A percentile compares a stretch with the other conserved stretches of the same genome.
phyloP scores from a whole-genome alignment of 805 yeast species.

The Pachysolen tannophilus region DNA sequence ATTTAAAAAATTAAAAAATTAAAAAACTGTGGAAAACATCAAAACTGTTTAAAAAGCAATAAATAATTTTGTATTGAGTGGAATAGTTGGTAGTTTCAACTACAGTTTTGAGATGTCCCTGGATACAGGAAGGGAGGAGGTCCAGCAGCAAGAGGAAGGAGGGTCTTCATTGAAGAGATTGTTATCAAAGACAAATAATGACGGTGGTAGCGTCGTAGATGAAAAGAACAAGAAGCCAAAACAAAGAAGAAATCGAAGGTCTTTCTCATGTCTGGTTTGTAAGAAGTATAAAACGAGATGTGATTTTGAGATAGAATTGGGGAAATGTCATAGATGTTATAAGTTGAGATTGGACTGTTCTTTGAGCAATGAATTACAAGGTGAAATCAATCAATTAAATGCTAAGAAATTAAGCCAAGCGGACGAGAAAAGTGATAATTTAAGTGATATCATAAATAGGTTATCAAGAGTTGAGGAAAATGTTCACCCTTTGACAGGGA shows the following conservation, averaged over 20 bases:
- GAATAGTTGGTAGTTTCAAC: too few species aligned
- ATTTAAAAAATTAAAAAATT: too few species aligned
- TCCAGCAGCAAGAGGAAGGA: too few species aligned
- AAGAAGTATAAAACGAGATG: constrained; percentile 40
- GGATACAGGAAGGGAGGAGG: too few species aligned
- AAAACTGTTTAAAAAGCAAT: too few species aligned
- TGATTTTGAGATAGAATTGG: constrained; percentile 32
- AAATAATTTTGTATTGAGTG: too few species aligned
- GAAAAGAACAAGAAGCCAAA: not conserved
- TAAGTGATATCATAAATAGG: not conserved
- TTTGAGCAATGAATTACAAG: constrained; percentile 22
- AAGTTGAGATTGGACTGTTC: constrained; percentile 34
- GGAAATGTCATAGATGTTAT: constrained; percentile 37
- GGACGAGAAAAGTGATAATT: not conserved
- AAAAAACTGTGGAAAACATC: too few species aligned
- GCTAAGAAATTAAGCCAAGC: not conserved
- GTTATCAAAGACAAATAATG: too few species aligned
- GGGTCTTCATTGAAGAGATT: too few species aligned
- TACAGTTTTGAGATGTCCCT: too few species aligned
- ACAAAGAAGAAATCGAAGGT: constrained; percentile 28
- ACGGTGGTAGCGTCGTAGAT: not conserved
- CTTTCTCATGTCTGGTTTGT: constrained; percentile 31
- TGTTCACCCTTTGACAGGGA: not conserved
- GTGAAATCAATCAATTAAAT: constrained; percentile 13
- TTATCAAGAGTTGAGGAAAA: constrained; percentile 1